Base-by-base conservation (phyloP, 495 filamentous ascomycete species). In the Penicilliopsis zonata region DNA sequence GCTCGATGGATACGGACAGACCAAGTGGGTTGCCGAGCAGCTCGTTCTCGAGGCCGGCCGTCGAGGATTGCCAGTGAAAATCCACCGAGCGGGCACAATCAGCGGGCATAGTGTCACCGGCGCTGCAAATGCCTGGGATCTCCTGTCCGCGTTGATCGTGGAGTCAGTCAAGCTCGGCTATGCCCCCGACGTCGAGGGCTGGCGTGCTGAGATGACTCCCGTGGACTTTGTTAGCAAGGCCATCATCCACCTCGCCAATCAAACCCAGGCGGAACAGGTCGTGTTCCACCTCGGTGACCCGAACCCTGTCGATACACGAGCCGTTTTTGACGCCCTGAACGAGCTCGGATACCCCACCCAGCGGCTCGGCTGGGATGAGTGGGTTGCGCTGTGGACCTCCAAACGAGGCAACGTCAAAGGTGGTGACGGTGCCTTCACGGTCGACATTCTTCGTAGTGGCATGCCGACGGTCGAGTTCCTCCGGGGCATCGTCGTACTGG, bases 201-300 rank as follows among this genome's bases (percentile, higher is more conserved):
- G 77, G 76, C 67, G 70, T 17, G 74, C 73, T 0, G 77, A 82
- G 52, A 80, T 80, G 75, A 80, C 77, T 2, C 77, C 77, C 0
- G 77, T 77, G 2, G 76, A 82, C 50, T 79, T 79, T 33, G 71
- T 80, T 33, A 76, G 70, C 50, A 70, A 70, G 38, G 65, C 72
- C 0, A 78, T 82, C 35, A 46, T 78, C 18, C 65, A 73, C 23
- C 65, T 80, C 28, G 58, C 66, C 22, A 67, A 70, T 9, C 60
- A 76, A 25, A 65, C 54, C 1, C 46, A 69, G 9, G 53, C 57
- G 7, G 54, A 69, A 10, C 71, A 74, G 37, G 61, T 56, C 0
- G 50, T 80, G 13, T 76, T 76, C 55, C 77, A 82, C 37, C 53
- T 82, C 0, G 76, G 77, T 6, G 75, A 82, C 35, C 68, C 77